Base-by-base conservation (phyloP, 768 basidiomycete species). In the Glaciozyma martinii region DNA sequence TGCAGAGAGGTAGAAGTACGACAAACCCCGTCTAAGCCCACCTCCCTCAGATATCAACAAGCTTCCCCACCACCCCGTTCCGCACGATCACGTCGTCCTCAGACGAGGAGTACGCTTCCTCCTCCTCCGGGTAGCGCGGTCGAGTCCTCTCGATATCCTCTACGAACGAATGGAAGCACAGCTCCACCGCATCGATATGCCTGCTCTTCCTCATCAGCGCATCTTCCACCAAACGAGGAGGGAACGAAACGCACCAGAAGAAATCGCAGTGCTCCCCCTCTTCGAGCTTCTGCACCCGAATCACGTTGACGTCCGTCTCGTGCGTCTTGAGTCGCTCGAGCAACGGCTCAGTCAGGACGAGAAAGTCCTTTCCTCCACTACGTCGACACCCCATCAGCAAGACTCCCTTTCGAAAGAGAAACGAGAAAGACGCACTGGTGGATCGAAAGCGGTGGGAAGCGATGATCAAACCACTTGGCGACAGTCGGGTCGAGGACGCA, bases 181-280 rank as follows among this genome's bases (percentile, higher is more conserved):
- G 78, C 68, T 80, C 80, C 27, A 80, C 79, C 25, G 79, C 79
- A 66, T 80, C 80, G 7, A 79, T 79, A 15, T 80, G 78, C 78
- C 78, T 70, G 73, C 59, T 77, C 76, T 55, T 76, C 77, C 40
- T 3, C 21, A n/a, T n/a, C 30, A 40, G 56, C 18, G 42, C 52
- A 19, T 12, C 8, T 21, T 21, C n/a, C 37, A 25, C 23, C 10
- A 1, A 1, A 21, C 25, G 23, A 1, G 9, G 40, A 16, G 57
- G 27, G 5, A n/a, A 25, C 9, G n/a, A 0, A 8, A 60, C 61
- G 46, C 29, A 68, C 68, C 74, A 75, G 61, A 75, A 76, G 56
- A 75, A 74, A 47, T 76, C 75, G 59, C 75, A 77, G 58, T 77
- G 75, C 70, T 80, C 80, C 59, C 76, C 77, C 57, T 74, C 63